Conservation (phyloP, 495 filamentous ascomycete species). For the Melanomma pulvis-pyrius region DNA sequence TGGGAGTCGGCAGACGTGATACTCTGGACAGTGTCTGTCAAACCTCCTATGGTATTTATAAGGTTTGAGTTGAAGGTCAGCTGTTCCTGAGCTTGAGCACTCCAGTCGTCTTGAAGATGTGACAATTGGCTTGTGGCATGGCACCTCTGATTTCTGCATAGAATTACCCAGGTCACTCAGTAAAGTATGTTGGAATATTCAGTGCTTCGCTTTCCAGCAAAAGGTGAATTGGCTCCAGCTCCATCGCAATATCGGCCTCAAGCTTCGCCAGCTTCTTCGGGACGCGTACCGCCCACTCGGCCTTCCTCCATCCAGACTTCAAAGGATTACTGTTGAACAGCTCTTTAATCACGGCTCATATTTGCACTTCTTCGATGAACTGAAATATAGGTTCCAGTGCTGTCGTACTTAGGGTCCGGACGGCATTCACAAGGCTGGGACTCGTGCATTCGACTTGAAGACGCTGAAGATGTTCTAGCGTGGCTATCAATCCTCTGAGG, state of each 20-base stretch:
- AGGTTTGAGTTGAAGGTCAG: not conserved
- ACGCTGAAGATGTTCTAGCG: not conserved
- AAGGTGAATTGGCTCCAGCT: slow-evolving; percentile 6
- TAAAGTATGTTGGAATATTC: not conserved
- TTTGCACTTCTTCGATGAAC: slow-evolving; percentile 4
- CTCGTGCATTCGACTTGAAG: not conserved
- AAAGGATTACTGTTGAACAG: not conserved
- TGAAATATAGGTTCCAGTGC: not conserved
- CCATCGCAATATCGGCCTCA: not conserved
- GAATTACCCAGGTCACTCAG: not conserved
- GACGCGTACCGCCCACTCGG: not conserved
- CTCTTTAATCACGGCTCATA: not conserved
- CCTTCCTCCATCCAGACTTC: not conserved
- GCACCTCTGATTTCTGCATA: not conserved
- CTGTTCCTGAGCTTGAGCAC: not conserved
- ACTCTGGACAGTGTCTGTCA: too few species aligned
- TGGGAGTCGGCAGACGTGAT: too few species aligned
- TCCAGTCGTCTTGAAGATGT: not conserved
- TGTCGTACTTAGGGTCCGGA: not conserved
- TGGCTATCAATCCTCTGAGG: not conserved
- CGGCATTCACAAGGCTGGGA: not conserved
- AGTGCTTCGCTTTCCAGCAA: slow-evolving; percentile 3
- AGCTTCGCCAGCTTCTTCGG: slow-evolving; percentile 1
- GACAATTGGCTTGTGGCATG: not conserved
- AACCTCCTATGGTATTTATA: not conserved